These are phyloP conservation scores for Spathaspora sp. DNA, from an alignment of 1,139 yeast species.

Conservation along the genomic window DNA sequence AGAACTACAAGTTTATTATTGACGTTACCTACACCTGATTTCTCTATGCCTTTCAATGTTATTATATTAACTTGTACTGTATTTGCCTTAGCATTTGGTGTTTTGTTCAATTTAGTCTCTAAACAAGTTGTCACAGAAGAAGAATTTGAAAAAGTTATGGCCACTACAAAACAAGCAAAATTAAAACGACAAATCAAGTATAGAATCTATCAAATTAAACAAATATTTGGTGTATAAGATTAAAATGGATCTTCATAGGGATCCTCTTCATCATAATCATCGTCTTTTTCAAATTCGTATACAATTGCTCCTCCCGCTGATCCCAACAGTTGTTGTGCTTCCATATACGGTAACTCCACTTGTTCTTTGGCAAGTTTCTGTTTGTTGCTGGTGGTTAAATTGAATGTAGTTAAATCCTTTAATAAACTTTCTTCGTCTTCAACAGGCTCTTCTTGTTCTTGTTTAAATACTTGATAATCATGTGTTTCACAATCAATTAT, in stretches of 20 bases:
- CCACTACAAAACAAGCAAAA: slow-evolving; percentile 23
- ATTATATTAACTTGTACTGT: slow-evolving; percentile 92
- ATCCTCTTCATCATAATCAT: slow-evolving; percentile 96
- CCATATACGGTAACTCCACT: slow-evolving; percentile 84
- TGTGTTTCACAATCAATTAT: slow-evolving; percentile 52
- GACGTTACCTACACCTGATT: slow-evolving; percentile 94
- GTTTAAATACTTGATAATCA: slow-evolving; percentile 40
- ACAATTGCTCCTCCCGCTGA: slow-evolving; percentile 86
- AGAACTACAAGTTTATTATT: slow-evolving; percentile 85
- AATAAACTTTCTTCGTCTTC: slow-evolving; percentile 46
- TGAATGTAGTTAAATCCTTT: slow-evolving; percentile 82
- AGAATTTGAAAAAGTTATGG: slow-evolving; percentile 54
- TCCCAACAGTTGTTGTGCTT: slow-evolving; percentile 77
- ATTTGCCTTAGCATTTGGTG: slow-evolving; percentile 89
- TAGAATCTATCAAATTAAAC: slow-evolving; percentile 4
- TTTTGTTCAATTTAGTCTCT: slow-evolving; percentile 73
- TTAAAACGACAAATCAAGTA: slow-evolving; percentile 16
- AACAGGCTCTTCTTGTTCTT: slow-evolving; percentile 20
- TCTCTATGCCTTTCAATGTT: slow-evolving; percentile 98
- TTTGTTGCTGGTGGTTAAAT: slow-evolving; percentile 68
- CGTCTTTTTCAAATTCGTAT: slow-evolving; percentile 80
- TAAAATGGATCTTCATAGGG: slow-evolving; percentile 95
- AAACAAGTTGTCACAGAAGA: slow-evolving; percentile 77
- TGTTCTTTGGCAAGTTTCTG: slow-evolving; percentile 79
- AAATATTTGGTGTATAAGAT: slow-evolving; percentile 2